A percentile compares a stretch with the other conserved stretches of the same genome.
Conservation (phyloP, 306 rosid genomes). For the Lathyrus sativus region DNA sequence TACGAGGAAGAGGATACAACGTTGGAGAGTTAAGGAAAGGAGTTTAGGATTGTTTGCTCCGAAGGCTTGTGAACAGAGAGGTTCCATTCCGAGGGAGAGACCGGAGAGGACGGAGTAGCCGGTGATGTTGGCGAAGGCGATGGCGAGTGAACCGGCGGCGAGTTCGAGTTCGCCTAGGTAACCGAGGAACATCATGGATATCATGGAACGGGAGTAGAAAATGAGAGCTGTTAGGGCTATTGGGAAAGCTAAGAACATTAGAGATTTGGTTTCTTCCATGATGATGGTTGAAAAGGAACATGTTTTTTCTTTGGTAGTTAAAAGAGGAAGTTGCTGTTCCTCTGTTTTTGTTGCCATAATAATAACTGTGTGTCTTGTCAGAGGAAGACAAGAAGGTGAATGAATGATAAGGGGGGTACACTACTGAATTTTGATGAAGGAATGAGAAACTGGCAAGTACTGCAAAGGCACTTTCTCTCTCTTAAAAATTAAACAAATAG, state of each 20-base stretch:
- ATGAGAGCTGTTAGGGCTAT: constrained; percentile 69
- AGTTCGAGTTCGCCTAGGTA: constrained; percentile 62
- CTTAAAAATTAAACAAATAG: not conserved
- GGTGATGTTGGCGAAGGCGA: constrained; percentile 89
- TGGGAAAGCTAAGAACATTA: constrained; percentile 60
- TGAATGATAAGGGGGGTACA: too few species aligned
- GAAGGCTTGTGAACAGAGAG: constrained; percentile 88
- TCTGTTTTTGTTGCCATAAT: not conserved
- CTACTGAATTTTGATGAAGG: too few species aligned
- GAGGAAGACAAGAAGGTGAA: not conserved
- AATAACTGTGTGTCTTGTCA: not conserved
- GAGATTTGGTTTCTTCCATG: constrained; percentile 51
- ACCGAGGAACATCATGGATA: constrained; percentile 86
- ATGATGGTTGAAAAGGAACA: constrained; percentile 3
- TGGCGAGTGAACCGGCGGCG: constrained; percentile 75
- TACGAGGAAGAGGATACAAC: constrained; percentile 61
- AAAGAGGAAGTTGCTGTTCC: not conserved
- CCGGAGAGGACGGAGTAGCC: constrained; percentile 86
- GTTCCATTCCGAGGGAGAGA: constrained; percentile 82
- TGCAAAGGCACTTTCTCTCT: not conserved
- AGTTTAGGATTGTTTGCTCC: constrained; percentile 77
- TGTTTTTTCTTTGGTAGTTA: constrained; percentile 10
- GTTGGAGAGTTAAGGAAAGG: constrained; percentile 74
- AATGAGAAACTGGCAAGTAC: not conserved
- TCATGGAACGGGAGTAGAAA: constrained; percentile 72